A percentile compares a stretch with the other conserved stretches of the same genome.
Evolutionary conservation across 2,329 filamentous ascomycete genomes (phyloP).

Genomic region (Graphilbum ipis-grandicollis): DNA sequence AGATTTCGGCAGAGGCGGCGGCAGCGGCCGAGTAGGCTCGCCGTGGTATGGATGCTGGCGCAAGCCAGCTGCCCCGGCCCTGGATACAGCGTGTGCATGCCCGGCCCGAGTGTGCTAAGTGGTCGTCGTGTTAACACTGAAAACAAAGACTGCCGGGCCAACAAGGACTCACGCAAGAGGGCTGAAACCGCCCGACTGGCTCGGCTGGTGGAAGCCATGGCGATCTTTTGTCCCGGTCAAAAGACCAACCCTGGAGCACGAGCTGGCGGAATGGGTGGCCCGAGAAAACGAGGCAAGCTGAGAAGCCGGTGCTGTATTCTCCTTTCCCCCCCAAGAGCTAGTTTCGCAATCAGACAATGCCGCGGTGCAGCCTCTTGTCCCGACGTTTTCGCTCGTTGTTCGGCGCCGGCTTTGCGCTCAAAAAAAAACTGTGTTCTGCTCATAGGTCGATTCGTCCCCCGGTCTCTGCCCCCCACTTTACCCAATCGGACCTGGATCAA

Average conservation of each 20-base stretch:
- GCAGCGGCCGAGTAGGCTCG: constrained; percentile 18
- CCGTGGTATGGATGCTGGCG: constrained; percentile 3
- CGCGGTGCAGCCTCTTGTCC: too few species aligned
- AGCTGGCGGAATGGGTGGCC: background rate
- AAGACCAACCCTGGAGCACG: background rate
- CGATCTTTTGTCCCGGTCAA: background rate
- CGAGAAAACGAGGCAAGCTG: too few species aligned
- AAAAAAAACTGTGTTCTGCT: background rate
- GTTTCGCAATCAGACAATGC: too few species aligned
- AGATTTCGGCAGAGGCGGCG: constrained; percentile 10
- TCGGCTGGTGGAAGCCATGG: constrained; percentile 41
- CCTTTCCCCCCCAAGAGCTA: too few species aligned
- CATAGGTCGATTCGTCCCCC: background rate
- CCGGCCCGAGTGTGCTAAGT: constrained; percentile 1
- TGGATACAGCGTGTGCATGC: constrained; percentile 14
- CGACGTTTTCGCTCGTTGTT: too few species aligned
- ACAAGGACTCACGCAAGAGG: constrained; percentile 22
- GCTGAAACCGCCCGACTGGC: constrained; percentile 31
- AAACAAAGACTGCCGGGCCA: constrained; percentile 16
- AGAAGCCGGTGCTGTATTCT: too few species aligned
- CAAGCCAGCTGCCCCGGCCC: background rate
- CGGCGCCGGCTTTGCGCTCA: too few species aligned
- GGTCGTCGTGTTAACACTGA: constrained; percentile 1
- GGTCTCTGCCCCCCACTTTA: too few species aligned
- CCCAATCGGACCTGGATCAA: constrained; percentile 7